Evolutionary conservation across 495 filamentous ascomycete species (phyloP).

Genomic region (Friedmanniomyces simplex): DNA sequence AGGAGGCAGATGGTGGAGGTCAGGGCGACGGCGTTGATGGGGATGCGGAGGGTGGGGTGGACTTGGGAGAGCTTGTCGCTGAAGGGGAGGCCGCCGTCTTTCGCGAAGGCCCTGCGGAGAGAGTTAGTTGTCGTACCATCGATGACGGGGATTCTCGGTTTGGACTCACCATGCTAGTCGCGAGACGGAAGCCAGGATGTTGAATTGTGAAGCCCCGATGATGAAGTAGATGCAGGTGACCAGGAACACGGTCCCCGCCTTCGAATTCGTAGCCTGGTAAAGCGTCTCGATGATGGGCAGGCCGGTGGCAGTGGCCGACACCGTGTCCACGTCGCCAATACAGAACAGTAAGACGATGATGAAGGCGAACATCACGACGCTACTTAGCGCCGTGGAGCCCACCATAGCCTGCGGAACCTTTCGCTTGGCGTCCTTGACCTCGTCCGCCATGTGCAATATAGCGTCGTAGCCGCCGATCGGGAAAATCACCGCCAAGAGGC

Average conservation of each 20-base stretch:
- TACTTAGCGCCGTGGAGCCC: slow-evolving; percentile 7
- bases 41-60: slow-evolving; percentile 36
- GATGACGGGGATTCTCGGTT: not conserved
- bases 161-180: slow-evolving; percentile 40
- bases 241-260: slow-evolving; percentile 37
- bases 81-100: slow-evolving; percentile 50
- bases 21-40: slow-evolving; percentile 37
- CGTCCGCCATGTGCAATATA: slow-evolving; percentile 9
- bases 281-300: slow-evolving; percentile 46
- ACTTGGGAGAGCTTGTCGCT: slow-evolving; percentile 26
- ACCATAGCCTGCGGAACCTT: slow-evolving; percentile 11
- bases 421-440: slow-evolving; percentile 5
- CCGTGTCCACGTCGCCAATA: slow-evolving; percentile 24
- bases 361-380: slow-evolving; percentile 11
- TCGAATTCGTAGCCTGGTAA: slow-evolving; percentile 38
- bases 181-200: slow-evolving; percentile 42
- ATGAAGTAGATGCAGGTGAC: slow-evolving; percentile 38
- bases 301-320: slow-evolving; percentile 29
- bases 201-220: slow-evolving; percentile 37
- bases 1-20: slow-evolving; percentile 30
- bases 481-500: slow-evolving; percentile 5
- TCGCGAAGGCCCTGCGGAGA: slow-evolving; percentile 40
- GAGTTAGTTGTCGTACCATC: not conserved
- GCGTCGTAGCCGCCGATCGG: slow-evolving; percentile 8
- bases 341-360: slow-evolving; percentile 16